These are phyloP conservation scores for Camellia lanceoleosa DNA, from an alignment of 148 eudicot genomes.

Conservation along the genomic window DNA sequence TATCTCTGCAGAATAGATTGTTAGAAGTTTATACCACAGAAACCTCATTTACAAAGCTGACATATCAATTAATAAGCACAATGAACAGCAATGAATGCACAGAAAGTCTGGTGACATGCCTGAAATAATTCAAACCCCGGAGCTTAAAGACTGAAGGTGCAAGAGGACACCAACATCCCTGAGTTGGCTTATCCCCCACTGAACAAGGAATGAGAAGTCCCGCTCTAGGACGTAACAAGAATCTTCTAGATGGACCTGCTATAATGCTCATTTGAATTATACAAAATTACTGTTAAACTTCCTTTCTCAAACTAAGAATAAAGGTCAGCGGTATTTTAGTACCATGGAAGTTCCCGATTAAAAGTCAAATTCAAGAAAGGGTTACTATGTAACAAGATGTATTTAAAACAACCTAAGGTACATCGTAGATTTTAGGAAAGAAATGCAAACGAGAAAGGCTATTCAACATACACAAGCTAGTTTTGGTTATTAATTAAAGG, in stretches of 20 bases:
- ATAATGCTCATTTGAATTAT: constrained; percentile 16
- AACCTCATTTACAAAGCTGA: background rate
- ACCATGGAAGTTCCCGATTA: no score
- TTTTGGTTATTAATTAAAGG: no score
- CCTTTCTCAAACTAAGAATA: no score
- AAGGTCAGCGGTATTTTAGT: no score
- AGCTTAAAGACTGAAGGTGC: constrained; percentile 70
- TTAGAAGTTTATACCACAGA: background rate
- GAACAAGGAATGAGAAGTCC: constrained; percentile 56
- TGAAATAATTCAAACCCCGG: constrained; percentile 67
- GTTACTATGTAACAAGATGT: no score
- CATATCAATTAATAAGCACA: background rate
- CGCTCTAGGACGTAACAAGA: constrained; percentile 47
- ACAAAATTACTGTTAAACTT: no score
- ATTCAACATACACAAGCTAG: no score
- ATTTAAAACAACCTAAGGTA: no score
- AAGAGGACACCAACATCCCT: constrained; percentile 61
- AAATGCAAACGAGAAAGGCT: no score
- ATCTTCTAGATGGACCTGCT: constrained; percentile 46
- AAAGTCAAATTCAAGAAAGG: no score
- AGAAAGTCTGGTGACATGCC: constrained; percentile 29
- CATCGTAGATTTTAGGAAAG: no score
- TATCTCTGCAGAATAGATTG: constrained; percentile 53
- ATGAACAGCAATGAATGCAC: background rate
- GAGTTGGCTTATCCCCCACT: constrained; percentile 34